Conservation (phyloP, 495 filamentous ascomycete species). For the Clohesyomyces aquaticus region DNA sequence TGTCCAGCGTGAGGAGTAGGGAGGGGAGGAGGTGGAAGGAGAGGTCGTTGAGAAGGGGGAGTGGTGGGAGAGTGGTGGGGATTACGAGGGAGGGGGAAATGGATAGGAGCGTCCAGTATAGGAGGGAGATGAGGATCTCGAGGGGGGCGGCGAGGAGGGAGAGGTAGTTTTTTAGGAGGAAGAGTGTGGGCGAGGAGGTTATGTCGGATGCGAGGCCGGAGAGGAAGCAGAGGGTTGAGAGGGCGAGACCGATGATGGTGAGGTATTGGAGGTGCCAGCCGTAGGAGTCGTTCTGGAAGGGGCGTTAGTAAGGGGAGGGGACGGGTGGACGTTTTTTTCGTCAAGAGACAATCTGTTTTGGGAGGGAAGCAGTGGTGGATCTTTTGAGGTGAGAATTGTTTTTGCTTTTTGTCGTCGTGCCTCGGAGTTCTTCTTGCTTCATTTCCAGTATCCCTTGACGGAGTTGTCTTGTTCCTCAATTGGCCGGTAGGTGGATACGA, state of each 20-base stretch:
- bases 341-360: no score
- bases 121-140: constrained; percentile 77
- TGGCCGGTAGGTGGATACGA: no score
- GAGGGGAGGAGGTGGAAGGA: constrained; percentile 80
- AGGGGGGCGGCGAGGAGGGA: constrained; percentile 75
- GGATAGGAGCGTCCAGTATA: constrained; percentile 78
- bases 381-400: no score
- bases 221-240: constrained; percentile 70
- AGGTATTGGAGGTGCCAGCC: constrained; percentile 86
- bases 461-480: no score
- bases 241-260: constrained; percentile 73
- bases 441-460: no score
- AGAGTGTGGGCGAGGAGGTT: constrained; percentile 65
- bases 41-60: constrained; percentile 59
- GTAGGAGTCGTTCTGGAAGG: constrained; percentile 63
- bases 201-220: constrained; percentile 77
- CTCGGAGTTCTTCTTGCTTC: no score
- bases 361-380: no score
- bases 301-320: background rate
- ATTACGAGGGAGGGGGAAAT: constrained; percentile 65
- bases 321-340: no score
- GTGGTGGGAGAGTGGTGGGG: constrained; percentile 26
- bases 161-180: constrained; percentile 73
- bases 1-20: constrained; percentile 69
- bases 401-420: no score